phyloP scores from a whole-genome alignment of 768 basidiomycete species.

The Pleurotus pulmonarius region DNA sequence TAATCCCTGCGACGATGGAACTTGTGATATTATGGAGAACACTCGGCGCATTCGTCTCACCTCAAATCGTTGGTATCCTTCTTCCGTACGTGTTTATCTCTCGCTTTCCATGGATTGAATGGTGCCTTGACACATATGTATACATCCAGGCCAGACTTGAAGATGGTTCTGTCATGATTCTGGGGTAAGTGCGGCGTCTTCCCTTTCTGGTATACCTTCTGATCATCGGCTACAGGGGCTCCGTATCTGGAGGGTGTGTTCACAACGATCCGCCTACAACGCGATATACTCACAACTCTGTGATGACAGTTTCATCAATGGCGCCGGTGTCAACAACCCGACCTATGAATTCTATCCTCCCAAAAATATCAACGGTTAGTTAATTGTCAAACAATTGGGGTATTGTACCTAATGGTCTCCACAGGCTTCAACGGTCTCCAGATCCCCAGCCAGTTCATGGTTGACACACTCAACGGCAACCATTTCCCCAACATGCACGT shows the following conservation, averaged over 20 bases:
- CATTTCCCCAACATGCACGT: slow-evolving; percentile 21
- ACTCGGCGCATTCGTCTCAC: slow-evolving; percentile 28
- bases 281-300: not conserved
- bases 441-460: slow-evolving; percentile 12
- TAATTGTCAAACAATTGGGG: slow-evolving; percentile 20
- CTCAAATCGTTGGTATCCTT: slow-evolving; percentile 38
- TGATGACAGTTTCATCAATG: slow-evolving; percentile 56
- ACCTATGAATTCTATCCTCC: slow-evolving; percentile 42
- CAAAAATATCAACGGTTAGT: slow-evolving; percentile 32
- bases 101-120: not conserved
- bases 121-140: not conserved
- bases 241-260: slow-evolving; percentile 13
- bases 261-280: not conserved
- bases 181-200: slow-evolving; percentile 6
- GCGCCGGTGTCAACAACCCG: slow-evolving; percentile 57
- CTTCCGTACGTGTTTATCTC: slow-evolving; percentile 23
- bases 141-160: slow-evolving; percentile 14
- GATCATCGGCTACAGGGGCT: not conserved
- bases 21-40: slow-evolving; percentile 33
- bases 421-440: slow-evolving; percentile 19
- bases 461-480: slow-evolving; percentile 13
- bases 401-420: not conserved
- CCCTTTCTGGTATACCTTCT: not conserved
- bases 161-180: slow-evolving; percentile 19
- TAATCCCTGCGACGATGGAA: slow-evolving; percentile 32